Evolutionary conservation across 2,329 filamentous ascomycete genomes (phyloP), one percentile per base, ranked within the genome.

Genomic region (Lasiodiplodia sp.): DNA sequence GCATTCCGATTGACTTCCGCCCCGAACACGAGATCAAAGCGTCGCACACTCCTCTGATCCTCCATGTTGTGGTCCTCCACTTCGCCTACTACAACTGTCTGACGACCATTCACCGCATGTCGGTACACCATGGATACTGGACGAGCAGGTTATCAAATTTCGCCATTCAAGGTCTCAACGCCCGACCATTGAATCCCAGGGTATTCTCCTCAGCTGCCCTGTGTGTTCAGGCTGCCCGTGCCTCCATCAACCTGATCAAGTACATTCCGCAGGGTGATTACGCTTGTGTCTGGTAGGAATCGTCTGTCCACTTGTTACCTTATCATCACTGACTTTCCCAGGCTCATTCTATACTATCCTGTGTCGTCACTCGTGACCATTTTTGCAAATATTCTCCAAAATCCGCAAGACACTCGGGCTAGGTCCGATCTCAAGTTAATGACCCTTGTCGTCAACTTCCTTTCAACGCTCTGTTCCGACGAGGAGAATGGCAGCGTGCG

Each of bases 71-170:
- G 70, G 93, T 97, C 78, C 83, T 99, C 69, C 96, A 99, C 79
- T 96, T 99, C 75, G 91, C 93, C 1, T 99, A 99, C 80, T 98
- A 98, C 83, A 99, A 99, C 79, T 97, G 94, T 75, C 83, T 99
- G 64, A 97, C 95, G 0, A 99, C 96, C 0, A 97, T 99, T 72
- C 96, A 99, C 79, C 92, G 96, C 64, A 99, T 98, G 96, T 97
- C 93, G 52, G 92, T 98, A 37, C 96, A 98, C 75, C 94, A 97
- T 77, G 96, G 96, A 16, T 97, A 97, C 81, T 99, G 96, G 96
- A 98, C 95, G 1, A 97, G 93, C 76, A 89, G 96, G 47, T 82
- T 99, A 51, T 97, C 94, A 47, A 95, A 98, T 75, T 98, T 94
- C 76, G 96, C 96, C 18, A 96, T 98, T 68, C 93, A 97, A 79